Base-by-base conservation (phyloP, 2,329 filamentous ascomycete species). In the Cercospora zeina region DNA sequence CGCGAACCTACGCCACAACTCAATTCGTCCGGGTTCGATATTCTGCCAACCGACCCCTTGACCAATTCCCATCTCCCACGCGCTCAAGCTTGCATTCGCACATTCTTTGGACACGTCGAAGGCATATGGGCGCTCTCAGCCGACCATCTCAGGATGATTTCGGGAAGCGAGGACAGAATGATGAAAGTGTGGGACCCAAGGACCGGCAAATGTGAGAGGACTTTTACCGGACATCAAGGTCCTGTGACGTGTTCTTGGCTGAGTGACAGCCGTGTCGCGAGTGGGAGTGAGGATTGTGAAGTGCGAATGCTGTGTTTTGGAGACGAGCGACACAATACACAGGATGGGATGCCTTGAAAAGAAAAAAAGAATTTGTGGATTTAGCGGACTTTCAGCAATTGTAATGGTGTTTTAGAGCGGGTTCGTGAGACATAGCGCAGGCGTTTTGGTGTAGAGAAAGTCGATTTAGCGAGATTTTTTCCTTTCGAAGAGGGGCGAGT, bases 41-140 rank as follows among this genome's bases (percentile, higher is more conserved):
- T 71, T 11, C 67, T 74, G 2, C 72, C 71, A 11, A 74, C 71
- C 14, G 73, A 74, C 49, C 71, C 71, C 4, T 64, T 73, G 19
- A 75, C 70, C 24, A 74, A 74, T 61, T 74, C 72, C 6, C 72
- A 74, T 58, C 66, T 67, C 4, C 73, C 73, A 3, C 69, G 72
- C 36, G 71, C 71, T 9, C 68, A 70, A 56, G 86, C 86, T 66
- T 96, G 91, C 71, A 82, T 97, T 34, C 89, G 91, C 65, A 96
- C 91, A 33, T 96, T 97, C 81, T 99, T 97, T 74, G 95, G 95
- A 0, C 95, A 99, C 72, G 85, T 99, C 21, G 95, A 99, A 76
- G 95, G 95, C 33, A 89, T 99, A 19, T 99, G 95, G 95, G 89
- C 90, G 5, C 82, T 99, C 2, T 91, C 90, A 0, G 93, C 90